Percentiles rank a stretch among this genome's conserved stretches.
Evolutionary conservation across 352 stramenopile species (phyloP).

Genomic region (Thraustochytrium striatum): DNA sequence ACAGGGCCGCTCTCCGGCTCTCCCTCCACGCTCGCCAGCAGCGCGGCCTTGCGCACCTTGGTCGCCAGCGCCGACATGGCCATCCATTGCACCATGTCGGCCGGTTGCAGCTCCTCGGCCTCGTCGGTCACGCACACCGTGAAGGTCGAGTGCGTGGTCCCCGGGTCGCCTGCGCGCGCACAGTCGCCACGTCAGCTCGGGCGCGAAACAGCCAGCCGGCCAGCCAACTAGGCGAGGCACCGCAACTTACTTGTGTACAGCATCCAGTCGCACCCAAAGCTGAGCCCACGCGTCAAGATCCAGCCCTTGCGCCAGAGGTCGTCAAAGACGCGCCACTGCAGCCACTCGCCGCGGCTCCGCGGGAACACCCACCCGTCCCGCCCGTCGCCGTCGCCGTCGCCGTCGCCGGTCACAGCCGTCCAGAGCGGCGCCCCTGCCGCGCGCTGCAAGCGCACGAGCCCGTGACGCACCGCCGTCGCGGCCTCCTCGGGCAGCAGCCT

Average conservation of each 20-base stretch:
- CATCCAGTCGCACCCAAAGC: conserved; percentile 33
- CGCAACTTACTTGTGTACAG: conserved; percentile 39
- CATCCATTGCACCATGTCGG: not conserved
- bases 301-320: conserved; percentile 42
- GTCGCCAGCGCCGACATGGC: conserved; percentile 27
- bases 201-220: no score
- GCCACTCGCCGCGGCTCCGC: not conserved
- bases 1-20: not conserved
- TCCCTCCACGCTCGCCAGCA: not conserved
- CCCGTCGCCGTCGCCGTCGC: no score
- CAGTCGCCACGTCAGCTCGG: no score
- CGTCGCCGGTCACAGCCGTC: no score
- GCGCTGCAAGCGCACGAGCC: no score
- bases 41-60: conserved; percentile 20
- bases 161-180: conserved; percentile 1
- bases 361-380: no score
- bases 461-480: no score
- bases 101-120: not conserved
- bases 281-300: conserved; percentile 19
- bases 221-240: not conserved
- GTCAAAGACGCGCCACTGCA: not conserved
- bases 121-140: conserved; percentile 23
- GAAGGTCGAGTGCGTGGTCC: conserved; percentile 25
- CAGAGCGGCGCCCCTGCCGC: no score
- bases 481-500: no score